Base-by-base conservation (phyloP, 352 stramenopile genomes). In the Phytophthora nicotianae region DNA sequence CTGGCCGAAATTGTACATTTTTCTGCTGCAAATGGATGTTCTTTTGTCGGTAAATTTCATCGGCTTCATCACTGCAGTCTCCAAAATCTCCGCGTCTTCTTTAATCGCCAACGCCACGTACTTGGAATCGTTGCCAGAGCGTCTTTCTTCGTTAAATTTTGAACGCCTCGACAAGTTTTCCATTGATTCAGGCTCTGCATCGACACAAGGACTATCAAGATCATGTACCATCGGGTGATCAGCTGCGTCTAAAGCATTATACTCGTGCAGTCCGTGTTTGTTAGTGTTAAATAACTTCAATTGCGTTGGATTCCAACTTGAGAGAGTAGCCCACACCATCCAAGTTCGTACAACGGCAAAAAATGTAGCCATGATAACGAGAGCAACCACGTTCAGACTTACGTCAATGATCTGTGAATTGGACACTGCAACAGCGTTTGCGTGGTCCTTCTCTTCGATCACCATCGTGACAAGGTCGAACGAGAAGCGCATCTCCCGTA, bases 401-500 rank as follows among this genome's bases (percentile, higher is more conserved):
- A 68, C 46, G 24, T 79, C 62, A n/a, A 65, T 57, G 11, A 64
- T 42, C 4, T 73, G 16, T 83, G 32, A 38, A n/a, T 38, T 63
- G 6, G 69, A 55, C 6, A 82, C 46, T 11, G 40, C 42, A n/a
- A 38, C 9, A n/a, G 32, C 32, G 24, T 50, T 55, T 3, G 65
- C 68, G 11, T 68, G 68, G 24, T 68, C 61, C 29, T 74, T 69
- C 37, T 76, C 76, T 32, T 72, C 63, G 8, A 73, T 60, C 24
- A 73, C 79, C 53, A 68, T 74, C 0, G 40, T 47, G 11, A 84
- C 65, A 16, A 83, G 67, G n/a, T 84, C 75, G 17, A 79, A 78
- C 26, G 71, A 83, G 51, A 85, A 79, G 11, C 76, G 74, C 53
- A 75, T 72, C 10, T 72, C 33, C 0, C 68, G 68, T 0, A 72